phyloP scores from a whole-genome alignment of 2,329 filamentous ascomycete species.

The Xylariaceae sp. region DNA sequence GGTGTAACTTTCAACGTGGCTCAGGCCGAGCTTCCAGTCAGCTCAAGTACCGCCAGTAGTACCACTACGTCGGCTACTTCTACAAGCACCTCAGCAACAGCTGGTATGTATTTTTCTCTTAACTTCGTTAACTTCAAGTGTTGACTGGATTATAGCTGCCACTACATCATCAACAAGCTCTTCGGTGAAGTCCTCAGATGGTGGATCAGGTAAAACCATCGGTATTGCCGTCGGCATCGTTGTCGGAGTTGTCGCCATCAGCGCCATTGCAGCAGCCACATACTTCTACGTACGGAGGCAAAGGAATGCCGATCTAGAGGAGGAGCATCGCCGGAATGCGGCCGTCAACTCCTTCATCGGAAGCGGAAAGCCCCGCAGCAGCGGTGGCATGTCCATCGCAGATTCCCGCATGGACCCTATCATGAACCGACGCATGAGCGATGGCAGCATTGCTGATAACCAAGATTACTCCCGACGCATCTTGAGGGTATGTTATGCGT shows the following conservation, averaged over 20 bases:
- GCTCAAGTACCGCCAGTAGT: conserved; percentile 18
- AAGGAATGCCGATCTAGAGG: conserved; percentile 71
- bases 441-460: conserved; percentile 94
- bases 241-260: conserved; percentile 68
- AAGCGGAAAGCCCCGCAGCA: conserved; percentile 56
- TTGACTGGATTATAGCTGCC: conserved; percentile 6
- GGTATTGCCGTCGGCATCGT: conserved; percentile 86
- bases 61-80: conserved; percentile 1
- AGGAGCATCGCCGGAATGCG: conserved; percentile 77
- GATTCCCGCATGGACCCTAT: conserved; percentile 85
- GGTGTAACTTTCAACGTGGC: conserved; percentile 40
- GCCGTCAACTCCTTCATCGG: conserved; percentile 72
- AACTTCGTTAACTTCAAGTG: background rate
- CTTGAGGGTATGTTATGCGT: conserved; percentile 64
- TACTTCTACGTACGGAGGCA: conserved; percentile 72
- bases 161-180: conserved; percentile 24
- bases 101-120: conserved; percentile 2
- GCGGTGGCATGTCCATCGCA: conserved; percentile 63
- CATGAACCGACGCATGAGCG: conserved; percentile 80
- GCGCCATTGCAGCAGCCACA: conserved; percentile 59
- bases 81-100: conserved; percentile 7
- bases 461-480: conserved; percentile 95
- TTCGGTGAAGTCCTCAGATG: conserved; percentile 7
- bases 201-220: conserved; percentile 52
- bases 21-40: conserved; percentile 28